A percentile compares a stretch with the other conserved stretches of the same genome.
phyloP scores from a whole-genome alignment of 768 basidiomycete genomes.

The Auricularia sp. region DNA sequence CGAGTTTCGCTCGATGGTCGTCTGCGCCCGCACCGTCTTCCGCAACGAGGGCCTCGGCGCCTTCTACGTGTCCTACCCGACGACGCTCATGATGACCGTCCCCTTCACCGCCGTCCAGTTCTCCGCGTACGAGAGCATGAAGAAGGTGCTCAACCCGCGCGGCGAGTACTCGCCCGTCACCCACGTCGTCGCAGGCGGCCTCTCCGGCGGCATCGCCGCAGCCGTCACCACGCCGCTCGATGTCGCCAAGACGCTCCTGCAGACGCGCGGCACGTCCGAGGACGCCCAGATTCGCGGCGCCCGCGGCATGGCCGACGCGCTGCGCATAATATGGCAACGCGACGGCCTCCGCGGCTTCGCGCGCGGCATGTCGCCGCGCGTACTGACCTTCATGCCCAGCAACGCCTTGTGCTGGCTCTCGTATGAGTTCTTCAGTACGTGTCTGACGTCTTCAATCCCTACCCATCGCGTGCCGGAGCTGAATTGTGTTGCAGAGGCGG shows the following conservation, averaged over 20 bases:
- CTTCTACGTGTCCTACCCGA: slow-evolving; percentile 98
- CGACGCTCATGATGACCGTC: slow-evolving; percentile 91
- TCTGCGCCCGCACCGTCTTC: slow-evolving; percentile 82
- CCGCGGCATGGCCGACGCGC: slow-evolving; percentile 78
- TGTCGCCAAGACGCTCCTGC: slow-evolving; percentile 94
- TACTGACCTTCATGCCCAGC: slow-evolving; percentile 92
- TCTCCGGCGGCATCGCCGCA: slow-evolving; percentile 89
- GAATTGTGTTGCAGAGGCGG: slow-evolving; percentile 40
- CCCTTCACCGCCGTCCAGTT: slow-evolving; percentile 98
- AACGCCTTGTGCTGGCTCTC: slow-evolving; percentile 97
- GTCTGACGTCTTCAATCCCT: not conserved
- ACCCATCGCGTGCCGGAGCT: slow-evolving; percentile 7
- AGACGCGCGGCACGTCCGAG: slow-evolving; percentile 84
- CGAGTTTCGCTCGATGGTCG: slow-evolving; percentile 74
- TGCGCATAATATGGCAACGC: slow-evolving; percentile 75
- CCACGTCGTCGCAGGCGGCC: slow-evolving; percentile 84
- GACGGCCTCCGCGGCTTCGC: slow-evolving; percentile 81
- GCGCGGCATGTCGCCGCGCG: slow-evolving; percentile 81
- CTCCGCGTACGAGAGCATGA: slow-evolving; percentile 90
- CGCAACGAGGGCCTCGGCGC: slow-evolving; percentile 75
- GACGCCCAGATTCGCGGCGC: slow-evolving; percentile 79
- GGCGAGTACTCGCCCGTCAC: slow-evolving; percentile 86
- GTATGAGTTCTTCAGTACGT: slow-evolving; percentile 97
- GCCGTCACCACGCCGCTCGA: slow-evolving; percentile 95
- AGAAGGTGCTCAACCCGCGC: slow-evolving; percentile 73